Conservation (phyloP, 1,139 yeast species). For the Magnusiomyces tetraspermus region DNA sequence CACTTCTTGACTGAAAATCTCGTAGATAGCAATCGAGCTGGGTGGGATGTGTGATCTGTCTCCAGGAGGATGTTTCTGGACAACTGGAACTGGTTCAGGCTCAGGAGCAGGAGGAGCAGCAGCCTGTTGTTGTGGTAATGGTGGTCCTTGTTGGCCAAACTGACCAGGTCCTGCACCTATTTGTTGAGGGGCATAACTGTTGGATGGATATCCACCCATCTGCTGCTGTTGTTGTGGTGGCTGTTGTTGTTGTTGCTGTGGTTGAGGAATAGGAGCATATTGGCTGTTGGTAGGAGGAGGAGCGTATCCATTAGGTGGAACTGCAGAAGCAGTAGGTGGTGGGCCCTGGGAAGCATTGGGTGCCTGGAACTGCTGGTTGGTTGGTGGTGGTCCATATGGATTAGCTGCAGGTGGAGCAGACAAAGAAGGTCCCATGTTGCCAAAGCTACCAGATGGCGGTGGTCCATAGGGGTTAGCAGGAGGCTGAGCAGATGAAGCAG, state of each 20-base stretch:
- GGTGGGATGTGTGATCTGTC: conserved; percentile 64
- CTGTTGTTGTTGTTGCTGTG: conserved; percentile 17
- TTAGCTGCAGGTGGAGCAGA: conserved; percentile 10
- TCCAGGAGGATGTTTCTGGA: conserved; percentile 47
- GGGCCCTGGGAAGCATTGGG: conserved; percentile 17
- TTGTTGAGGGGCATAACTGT: neutral
- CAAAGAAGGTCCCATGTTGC: conserved; percentile 21
- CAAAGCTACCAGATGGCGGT: conserved; percentile 15
- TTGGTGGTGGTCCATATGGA: conserved; percentile 18
- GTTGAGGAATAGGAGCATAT: conserved; percentile 8
- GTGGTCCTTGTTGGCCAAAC: conserved; percentile 18
- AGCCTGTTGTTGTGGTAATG: conserved; percentile 18
- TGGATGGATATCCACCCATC: conserved; percentile 10
- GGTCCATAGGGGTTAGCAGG: conserved; percentile 20
- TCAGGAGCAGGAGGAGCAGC: conserved; percentile 22
- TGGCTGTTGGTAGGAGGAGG: conserved; percentile 14
- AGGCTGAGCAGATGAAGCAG: conserved; percentile 16
- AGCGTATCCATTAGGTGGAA: conserved; percentile 18
- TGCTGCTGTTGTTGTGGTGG: conserved; percentile 17
- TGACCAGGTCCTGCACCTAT: no score
- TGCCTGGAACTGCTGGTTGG: conserved; percentile 26
- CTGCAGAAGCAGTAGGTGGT: conserved; percentile 6
- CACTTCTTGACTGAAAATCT: conserved; percentile 45
- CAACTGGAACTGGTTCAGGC: conserved; percentile 24
- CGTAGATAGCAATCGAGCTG: conserved; percentile 49